Evolutionary conservation across 176 grass and related monocot species (phyloP), one percentile per base, ranked within the genome.

Genomic region (Juncus effusus): DNA sequence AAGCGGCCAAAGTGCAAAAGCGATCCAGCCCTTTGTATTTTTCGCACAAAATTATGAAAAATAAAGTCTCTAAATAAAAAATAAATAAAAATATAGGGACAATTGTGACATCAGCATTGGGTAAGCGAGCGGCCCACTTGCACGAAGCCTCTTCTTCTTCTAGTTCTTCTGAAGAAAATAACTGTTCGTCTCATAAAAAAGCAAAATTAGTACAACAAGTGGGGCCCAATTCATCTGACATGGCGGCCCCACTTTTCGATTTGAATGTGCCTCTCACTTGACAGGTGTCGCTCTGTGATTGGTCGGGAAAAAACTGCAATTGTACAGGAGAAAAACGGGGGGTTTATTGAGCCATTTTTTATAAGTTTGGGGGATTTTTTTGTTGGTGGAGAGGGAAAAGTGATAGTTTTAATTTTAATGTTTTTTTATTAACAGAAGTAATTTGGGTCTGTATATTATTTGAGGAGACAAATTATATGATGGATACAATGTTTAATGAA

Each of bases 231-330:
- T 54, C 51, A n/a, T 54, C 76, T 74, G 54, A 41, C 66, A 41
- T 52, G 2, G 79, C 74, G 16, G 82, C 40, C 55, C 61, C 63
- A 38, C 82, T 85, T 82, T 97, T 97, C 62, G 88, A 97, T 79
- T 85, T 97, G 13, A 97, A 97, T 56, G 76, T 92, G 72, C 87
- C 93, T 56, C 69, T 53, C 13, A 58, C 69, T 60, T 72, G 69
- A 47, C 44, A 47, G 6, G 4, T 47, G 44, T 47, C 44, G 9
- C 44, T 47, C 9, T 9, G 6, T 38, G 69, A 59, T 59, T 28
- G 39, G 69, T 5, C 44, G 4, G 4, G 4, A 6, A 9, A 9
- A 47, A 47, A 9, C 58, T 60, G 69, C 69, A 72, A 59, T 41
- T 72, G 69, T 72, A 72, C 39, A 72, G 69, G 56, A 70, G 13